phyloP scores from a whole-genome alignment of 73 alveolate species.

The Paramecium pentaurelia region DNA sequence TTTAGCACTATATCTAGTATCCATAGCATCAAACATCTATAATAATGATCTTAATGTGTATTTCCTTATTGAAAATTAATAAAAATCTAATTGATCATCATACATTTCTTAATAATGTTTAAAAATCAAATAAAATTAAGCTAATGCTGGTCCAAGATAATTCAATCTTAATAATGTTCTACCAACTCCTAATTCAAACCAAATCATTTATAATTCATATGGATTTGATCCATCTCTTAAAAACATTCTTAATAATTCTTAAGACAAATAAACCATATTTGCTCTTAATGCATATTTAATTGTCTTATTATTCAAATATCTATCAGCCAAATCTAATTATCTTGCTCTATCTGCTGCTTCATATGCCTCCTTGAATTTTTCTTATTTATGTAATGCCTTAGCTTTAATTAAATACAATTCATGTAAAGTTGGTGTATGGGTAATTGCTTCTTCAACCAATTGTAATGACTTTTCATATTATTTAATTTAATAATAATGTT shows the following conservation, averaged over 20 bases:
- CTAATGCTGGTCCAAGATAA: constrained; percentile 74
- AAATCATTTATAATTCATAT: constrained; percentile 83
- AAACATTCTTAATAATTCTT: constrained; percentile 81
- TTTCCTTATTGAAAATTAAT: constrained; percentile 83
- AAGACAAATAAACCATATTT: constrained; percentile 76
- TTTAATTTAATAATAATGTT: constrained; percentile 75
- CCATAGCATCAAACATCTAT: constrained; percentile 67
- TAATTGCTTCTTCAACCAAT: constrained; percentile 80
- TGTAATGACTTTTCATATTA: constrained; percentile 78
- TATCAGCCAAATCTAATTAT: constrained; percentile 91
- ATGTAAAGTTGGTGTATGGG: constrained; percentile 88
- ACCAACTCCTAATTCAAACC: constrained; percentile 92
- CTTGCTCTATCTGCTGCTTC: constrained; percentile 79
- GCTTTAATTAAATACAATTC: constrained; percentile 90
- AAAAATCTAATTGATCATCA: constrained; percentile 92
- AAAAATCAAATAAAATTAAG: constrained; percentile 78
- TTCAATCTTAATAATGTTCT: constrained; percentile 75
- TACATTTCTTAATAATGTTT: constrained; percentile 83
- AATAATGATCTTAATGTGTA: constrained; percentile 72
- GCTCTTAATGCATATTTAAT: constrained; percentile 77
- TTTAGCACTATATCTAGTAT: constrained; percentile 60
- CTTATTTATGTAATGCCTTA: constrained; percentile 75
- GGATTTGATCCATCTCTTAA: constrained; percentile 86
- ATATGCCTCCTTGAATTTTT: constrained; percentile 75
- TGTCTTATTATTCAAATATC: constrained; percentile 90